These are phyloP conservation scores for Pyracantha coccinea DNA, from an alignment of 331 rosid species.

Conservation along the genomic window DNA sequence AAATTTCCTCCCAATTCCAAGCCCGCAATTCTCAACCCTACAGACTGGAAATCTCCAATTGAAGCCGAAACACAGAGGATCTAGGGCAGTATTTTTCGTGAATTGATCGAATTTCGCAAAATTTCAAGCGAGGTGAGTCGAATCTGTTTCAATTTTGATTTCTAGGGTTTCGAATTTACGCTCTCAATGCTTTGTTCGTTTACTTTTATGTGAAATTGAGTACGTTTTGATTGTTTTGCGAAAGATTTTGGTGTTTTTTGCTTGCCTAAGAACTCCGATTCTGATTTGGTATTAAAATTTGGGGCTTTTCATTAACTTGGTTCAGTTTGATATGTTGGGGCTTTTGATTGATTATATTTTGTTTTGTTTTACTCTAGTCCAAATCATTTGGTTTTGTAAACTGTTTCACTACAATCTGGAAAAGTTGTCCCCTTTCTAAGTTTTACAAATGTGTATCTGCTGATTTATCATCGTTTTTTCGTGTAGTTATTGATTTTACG, in stretches of 20 bases:
- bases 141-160: conserved; percentile 14
- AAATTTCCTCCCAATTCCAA: conserved; percentile 3
- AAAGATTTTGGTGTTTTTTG: neutral
- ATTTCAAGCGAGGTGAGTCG: conserved; percentile 26
- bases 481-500: neutral
- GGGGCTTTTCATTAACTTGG: neutral
- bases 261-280: neutral
- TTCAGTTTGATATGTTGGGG: neutral
- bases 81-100: neutral
- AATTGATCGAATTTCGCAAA: neutral
- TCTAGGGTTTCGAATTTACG: conserved; percentile 17
- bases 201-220: neutral
- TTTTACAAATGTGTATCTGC: neutral
- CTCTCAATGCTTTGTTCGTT: neutral
- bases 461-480: neutral
- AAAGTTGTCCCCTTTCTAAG: neutral
- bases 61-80: conserved; percentile 6
- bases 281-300: neutral
- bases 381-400: neutral
- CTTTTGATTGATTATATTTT: neutral
- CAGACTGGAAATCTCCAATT: neutral
- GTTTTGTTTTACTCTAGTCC: neutral
- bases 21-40: neutral
- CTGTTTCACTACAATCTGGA: neutral
- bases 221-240: neutral